Conservation (phyloP, 2,329 filamentous ascomycete species). For the Fusarium abutilonis region DNA sequence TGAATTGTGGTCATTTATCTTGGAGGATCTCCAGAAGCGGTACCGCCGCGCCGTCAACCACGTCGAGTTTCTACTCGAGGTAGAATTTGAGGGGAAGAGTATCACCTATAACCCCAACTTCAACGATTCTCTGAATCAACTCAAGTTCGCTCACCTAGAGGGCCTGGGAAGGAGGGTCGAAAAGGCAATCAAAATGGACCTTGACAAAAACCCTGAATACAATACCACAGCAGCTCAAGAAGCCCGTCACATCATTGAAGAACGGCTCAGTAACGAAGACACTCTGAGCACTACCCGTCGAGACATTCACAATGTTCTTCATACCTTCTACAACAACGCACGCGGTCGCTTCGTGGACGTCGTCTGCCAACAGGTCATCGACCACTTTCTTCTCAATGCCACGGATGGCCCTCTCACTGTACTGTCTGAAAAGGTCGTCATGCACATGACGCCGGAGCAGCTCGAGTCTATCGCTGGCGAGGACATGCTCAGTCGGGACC, state of each 20-base stretch:
- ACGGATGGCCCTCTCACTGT: slow-evolving; percentile 61
- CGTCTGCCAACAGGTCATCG: slow-evolving; percentile 67
- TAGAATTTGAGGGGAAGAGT: slow-evolving; percentile 34
- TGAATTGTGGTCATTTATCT: slow-evolving; percentile 57
- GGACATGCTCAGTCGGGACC: slow-evolving; percentile 53
- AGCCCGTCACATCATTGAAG: background rate
- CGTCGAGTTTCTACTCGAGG: slow-evolving; percentile 59
- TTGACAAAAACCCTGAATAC: too few relatives aligned
- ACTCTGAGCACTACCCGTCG: slow-evolving; percentile 53
- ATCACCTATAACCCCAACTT: slow-evolving; percentile 40
- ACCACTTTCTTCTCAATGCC: slow-evolving; percentile 62
- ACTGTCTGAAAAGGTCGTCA: slow-evolving; percentile 50
- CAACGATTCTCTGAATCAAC: background rate
- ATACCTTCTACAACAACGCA: slow-evolving; percentile 70
- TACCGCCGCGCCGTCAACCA: slow-evolving; percentile 62
- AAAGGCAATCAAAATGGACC: background rate
- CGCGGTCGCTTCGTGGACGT: slow-evolving; percentile 70
- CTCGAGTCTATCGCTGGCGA: slow-evolving; percentile 69
- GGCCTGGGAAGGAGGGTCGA: background rate
- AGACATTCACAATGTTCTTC: slow-evolving; percentile 68
- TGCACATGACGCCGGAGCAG: slow-evolving; percentile 40
- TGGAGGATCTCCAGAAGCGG: slow-evolving; percentile 55
- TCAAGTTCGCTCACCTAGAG: background rate
- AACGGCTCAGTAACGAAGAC: background rate
- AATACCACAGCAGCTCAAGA: too few relatives aligned